A percentile compares a stretch with the other conserved stretches of the same genome.
These are phyloP conservation scores for Botrytis fabae DNA, from an alignment of 2,329 filamentous ascomycete genomes.

Conservation along the genomic window DNA sequence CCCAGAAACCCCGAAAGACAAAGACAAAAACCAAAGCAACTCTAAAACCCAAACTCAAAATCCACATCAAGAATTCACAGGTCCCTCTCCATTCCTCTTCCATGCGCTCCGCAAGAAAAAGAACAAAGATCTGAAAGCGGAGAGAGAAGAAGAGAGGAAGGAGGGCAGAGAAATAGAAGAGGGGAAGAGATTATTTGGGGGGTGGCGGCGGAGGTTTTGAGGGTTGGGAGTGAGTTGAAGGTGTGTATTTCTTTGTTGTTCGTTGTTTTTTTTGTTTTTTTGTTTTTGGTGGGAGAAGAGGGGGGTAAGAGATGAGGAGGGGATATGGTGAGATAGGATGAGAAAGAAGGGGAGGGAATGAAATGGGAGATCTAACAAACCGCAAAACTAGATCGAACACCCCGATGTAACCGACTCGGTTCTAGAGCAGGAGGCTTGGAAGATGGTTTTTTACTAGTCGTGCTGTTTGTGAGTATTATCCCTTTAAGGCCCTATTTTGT, in stretches of 20 bases:
- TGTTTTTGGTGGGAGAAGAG: neutral
- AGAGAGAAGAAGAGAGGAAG: neutral
- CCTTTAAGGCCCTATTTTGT: neutral
- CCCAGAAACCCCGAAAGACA: no score
- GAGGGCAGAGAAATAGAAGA: neutral
- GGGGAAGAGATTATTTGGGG: neutral
- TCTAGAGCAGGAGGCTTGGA: slow-evolving; percentile 1
- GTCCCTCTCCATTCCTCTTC: neutral
- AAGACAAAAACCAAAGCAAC: no score
- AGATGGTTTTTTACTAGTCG: neutral
- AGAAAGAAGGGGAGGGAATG: neutral
- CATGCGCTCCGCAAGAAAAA: neutral
- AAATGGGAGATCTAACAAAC: neutral
- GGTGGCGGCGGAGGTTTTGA: neutral
- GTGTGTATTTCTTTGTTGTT: neutral
- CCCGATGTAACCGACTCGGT: neutral
- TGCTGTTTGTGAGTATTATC: neutral
- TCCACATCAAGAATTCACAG: neutral
- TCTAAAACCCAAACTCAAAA: neutral
- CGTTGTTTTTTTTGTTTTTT: neutral
- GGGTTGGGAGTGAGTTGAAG: neutral
- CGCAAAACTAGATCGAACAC: neutral
- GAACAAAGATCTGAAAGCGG: neutral
- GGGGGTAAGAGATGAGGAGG: neutral
- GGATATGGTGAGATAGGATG: no score